phyloP scores from a whole-genome alignment of 805 yeast species.

The Metschnikowia colocasiae region DNA sequence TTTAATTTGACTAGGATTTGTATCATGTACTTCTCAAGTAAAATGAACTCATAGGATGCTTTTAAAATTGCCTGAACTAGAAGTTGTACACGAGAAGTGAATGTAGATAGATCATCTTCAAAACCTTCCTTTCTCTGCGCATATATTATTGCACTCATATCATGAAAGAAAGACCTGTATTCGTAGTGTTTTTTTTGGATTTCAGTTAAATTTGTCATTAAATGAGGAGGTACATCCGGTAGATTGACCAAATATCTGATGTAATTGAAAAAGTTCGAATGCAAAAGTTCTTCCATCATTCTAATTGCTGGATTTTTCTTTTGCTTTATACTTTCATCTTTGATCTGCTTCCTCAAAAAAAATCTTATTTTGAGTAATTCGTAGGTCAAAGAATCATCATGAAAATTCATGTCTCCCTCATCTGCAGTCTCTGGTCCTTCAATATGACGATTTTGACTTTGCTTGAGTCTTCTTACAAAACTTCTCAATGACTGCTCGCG shows the following conservation, averaged over 20 bases:
- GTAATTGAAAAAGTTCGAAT: conserved; percentile 36
- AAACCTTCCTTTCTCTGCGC: conserved; percentile 27
- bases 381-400: conserved; percentile 31
- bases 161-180: conserved; percentile 25
- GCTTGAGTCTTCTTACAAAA: conserved; percentile 19
- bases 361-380: conserved; percentile 26
- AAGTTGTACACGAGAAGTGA: conserved; percentile 14
- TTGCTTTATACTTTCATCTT: conserved; percentile 6
- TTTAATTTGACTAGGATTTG: conserved; percentile 35
- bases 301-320: conserved; percentile 7
- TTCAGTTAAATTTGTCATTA: conserved; percentile 19
- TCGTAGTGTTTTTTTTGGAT: conserved; percentile 26
- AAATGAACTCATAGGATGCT: conserved; percentile 35
- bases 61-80: conserved; percentile 33
- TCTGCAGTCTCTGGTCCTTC: background rate
- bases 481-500: conserved; percentile 30
- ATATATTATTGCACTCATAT: conserved; percentile 26
- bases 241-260: conserved; percentile 31
- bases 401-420: background rate
- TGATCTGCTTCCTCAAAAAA: conserved; percentile 26
- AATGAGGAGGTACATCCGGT: conserved; percentile 20
- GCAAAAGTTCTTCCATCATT: conserved; percentile 35
- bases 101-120: conserved; percentile 21
- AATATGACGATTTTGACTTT: background rate
- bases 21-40: conserved; percentile 38